A percentile compares a stretch with the other conserved stretches of the same genome.
Conservation (phyloP, 352 stramenopile species). For the Phytophthora citricola region DNA sequence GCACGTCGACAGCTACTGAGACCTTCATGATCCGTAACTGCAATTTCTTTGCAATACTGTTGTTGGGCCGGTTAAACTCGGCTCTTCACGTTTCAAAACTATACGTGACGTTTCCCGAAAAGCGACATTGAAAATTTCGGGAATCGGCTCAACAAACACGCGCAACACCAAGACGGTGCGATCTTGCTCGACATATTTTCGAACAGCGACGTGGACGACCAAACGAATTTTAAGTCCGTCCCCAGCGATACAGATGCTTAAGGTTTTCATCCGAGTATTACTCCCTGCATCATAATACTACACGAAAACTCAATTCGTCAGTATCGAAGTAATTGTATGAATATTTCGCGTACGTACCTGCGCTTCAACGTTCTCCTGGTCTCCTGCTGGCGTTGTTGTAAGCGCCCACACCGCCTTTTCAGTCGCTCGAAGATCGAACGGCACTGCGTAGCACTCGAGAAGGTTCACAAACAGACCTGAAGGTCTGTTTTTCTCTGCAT, state of each 20-base stretch:
- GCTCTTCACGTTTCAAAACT: not conserved
- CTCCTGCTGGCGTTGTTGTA: not conserved
- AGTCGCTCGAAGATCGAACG: not conserved
- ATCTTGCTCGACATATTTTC: not conserved
- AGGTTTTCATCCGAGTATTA: not conserved
- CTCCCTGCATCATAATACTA: not conserved
- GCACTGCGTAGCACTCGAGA: not conserved
- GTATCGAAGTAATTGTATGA: too few species aligned
- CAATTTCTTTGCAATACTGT: not conserved
- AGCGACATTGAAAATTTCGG: not conserved
- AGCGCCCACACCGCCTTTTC: not conserved
- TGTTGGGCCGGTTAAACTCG: not conserved
- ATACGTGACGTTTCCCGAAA: not conserved
- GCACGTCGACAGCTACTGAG: not conserved
- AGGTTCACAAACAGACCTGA: not conserved
- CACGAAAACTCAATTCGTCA: too few species aligned
- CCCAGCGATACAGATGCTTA: not conserved
- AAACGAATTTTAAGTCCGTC: not conserved
- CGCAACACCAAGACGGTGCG: not conserved
- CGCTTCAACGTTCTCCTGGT: not conserved
- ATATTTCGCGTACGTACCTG: too few species aligned
- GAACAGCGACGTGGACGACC: not conserved
- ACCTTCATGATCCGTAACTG: not conserved
- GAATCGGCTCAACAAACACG: not conserved
- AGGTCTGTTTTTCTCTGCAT: not conserved